Base-by-base conservation (phyloP, 805 yeast genomes). In the Kazachstania kunashirensis region DNA sequence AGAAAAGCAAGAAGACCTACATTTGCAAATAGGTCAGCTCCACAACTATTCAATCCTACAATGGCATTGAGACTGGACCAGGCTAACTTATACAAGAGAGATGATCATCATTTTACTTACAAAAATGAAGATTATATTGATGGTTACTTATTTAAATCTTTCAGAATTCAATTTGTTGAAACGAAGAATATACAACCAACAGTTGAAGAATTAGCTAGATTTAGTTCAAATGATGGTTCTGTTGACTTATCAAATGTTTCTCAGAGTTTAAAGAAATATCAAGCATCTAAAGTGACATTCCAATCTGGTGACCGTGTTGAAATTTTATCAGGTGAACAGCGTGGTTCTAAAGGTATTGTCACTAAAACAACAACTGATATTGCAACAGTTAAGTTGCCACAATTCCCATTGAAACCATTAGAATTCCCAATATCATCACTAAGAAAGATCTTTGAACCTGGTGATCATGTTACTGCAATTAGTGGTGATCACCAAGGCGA, bases 271-370 rank as follows among this genome's bases (percentile, higher is more conserved):
- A 84, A 84, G 54, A 73, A 74, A 44, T 66, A 75, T 2, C 67
- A 73, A 36, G 71, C 70, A 25, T 67, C 73, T 16, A 63, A 71
- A 20, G 68, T 76, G 24, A 61, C 70, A 3, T 89, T 88, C 66
- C 95, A 85, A 59, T 84, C 94, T 5, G 96, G 95, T 47, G 98
- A 92, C 59, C 74, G 83, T 48, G 96, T 92, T 33, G 95, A 88
- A 61, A 83, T 92, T 33, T 70, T 83, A 36, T 76, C 77, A 45
- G 98, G 98, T 56, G 98, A 92, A 63, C 96, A 88, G 62, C 77
- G 88, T 31, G 94, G 89, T 42, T 75, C 94, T 42, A 71, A 73
- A 36, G 98, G 96, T 62, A 71, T 71, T 35, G 94, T 89, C 35
- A 70, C 81, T 18, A 54, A 55, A 38, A 74, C 86, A 2, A 69